Percentiles rank a stretch among this genome's conserved stretches.
These are phyloP conservation scores for Aquanectria penicillioides DNA, from an alignment of 2,329 filamentous ascomycete species.

Conservation along the genomic window DNA sequence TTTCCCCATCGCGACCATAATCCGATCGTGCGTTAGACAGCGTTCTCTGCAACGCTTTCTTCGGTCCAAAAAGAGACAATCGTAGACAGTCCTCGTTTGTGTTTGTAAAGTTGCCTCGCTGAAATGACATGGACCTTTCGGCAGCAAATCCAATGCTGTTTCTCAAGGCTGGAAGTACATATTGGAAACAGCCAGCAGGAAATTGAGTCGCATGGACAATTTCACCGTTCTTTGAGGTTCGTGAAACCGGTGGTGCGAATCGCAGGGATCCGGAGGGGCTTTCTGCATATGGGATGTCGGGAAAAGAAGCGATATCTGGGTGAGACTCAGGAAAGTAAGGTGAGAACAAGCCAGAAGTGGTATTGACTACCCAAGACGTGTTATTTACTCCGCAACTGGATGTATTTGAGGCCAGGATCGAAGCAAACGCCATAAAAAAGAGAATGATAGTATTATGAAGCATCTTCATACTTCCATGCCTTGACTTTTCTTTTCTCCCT, in stretches of 20 bases:
- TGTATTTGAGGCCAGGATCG: background rate
- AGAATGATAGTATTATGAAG: too few species aligned
- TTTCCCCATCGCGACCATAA: background rate
- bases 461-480: too few species aligned
- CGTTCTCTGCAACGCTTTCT: background rate
- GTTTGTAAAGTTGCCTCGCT: constrained; percentile 27
- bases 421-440: background rate
- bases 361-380: constrained; percentile 17
- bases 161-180: constrained; percentile 13
- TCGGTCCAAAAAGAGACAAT: constrained; percentile 26
- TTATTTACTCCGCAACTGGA: background rate
- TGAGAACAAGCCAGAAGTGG: constrained; percentile 27
- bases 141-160: constrained; percentile 6
- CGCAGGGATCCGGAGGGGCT: constrained; percentile 21
- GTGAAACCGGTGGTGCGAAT: constrained; percentile 19
- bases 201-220: background rate
- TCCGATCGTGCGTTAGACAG: background rate
- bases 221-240: background rate
- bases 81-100: constrained; percentile 33
- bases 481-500: too few species aligned
- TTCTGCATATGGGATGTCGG: constrained; percentile 31
- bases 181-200: constrained; percentile 30
- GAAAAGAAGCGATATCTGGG: constrained; percentile 24
- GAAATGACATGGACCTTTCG: constrained; percentile 24
- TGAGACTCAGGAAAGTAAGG: constrained; percentile 14